Evolutionary conservation across 225 moss, liverwort and hornwort species (phyloP).

Genomic region (Bryoerythrophyllum caledonicum): DNA sequence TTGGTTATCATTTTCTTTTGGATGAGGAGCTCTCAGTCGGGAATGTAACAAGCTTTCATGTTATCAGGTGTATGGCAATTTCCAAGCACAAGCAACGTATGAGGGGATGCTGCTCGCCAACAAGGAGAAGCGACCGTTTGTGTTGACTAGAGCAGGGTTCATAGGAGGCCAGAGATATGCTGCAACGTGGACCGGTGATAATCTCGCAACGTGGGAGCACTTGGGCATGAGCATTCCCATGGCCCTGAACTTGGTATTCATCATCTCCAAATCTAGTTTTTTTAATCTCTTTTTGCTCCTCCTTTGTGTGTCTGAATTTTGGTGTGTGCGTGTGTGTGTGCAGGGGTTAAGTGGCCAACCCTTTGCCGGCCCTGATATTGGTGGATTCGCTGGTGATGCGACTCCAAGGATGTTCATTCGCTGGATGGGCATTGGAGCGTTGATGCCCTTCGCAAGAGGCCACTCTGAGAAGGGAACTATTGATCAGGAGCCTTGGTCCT

Average conservation of each 20-base stretch:
- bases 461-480: conserved; percentile 78
- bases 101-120: conserved; percentile 81
- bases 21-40: no score
- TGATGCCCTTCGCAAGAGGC: conserved; percentile 84
- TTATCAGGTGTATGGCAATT: conserved; percentile 80
- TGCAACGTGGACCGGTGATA: conserved; percentile 99
- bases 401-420: conserved; percentile 74
- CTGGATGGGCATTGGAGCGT: conserved; percentile 96
- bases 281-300: neutral
- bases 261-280: neutral
- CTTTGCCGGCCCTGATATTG: conserved; percentile 87
- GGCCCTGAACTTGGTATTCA: conserved; percentile 75
- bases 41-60: conserved; percentile 4
- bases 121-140: conserved; percentile 71
- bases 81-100: conserved; percentile 79
- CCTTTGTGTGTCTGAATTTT: conserved; percentile 1
- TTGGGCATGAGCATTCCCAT: conserved; percentile 95
- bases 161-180: conserved; percentile 80
- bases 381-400: conserved; percentile 85
- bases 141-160: conserved; percentile 82
- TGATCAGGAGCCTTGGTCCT: conserved; percentile 91
- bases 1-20: neutral
- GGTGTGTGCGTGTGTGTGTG: no score
- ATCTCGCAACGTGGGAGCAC: conserved; percentile 87
- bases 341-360: conserved; percentile 95